Conservation (phyloP, 768 basidiomycete genomes). For the Psilocybe sp. region DNA sequence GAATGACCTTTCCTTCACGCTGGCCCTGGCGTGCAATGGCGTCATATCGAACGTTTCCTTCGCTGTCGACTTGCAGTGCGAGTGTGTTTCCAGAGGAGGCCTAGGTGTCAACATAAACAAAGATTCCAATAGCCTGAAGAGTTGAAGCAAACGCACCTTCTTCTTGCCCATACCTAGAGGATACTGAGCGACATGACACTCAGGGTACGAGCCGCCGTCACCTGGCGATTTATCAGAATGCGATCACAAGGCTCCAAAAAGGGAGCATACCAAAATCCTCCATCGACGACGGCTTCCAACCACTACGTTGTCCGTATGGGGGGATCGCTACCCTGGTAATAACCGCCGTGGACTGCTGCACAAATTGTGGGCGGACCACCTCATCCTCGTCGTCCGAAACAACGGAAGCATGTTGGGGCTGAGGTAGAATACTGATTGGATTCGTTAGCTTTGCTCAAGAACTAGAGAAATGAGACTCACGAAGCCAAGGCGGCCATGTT, state of each 20-base stretch:
- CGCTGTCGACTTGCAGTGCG: slow-evolving; percentile 93
- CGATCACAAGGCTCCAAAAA: neutral
- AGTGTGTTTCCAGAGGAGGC: slow-evolving; percentile 91
- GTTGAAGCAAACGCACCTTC: slow-evolving; percentile 55
- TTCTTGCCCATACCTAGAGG: slow-evolving; percentile 94
- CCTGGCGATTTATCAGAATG: slow-evolving; percentile 34
- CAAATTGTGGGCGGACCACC: slow-evolving; percentile 26
- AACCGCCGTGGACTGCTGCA: slow-evolving; percentile 34
- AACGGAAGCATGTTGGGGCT: slow-evolving; percentile 53
- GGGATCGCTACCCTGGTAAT: slow-evolving; percentile 60
- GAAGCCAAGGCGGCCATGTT: slow-evolving; percentile 64
- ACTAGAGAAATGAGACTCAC: slow-evolving; percentile 41
- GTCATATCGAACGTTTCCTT: slow-evolving; percentile 96
- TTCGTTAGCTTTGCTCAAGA: slow-evolving; percentile 7
- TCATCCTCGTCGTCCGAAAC: slow-evolving; percentile 64
- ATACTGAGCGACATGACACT: slow-evolving; percentile 97
- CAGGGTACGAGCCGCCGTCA: slow-evolving; percentile 86
- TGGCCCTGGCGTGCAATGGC: slow-evolving; percentile 96
- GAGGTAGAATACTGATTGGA: slow-evolving; percentile 58
- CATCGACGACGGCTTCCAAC: slow-evolving; percentile 81
- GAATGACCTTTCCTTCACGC: slow-evolving; percentile 78
- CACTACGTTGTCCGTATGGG: slow-evolving; percentile 79
- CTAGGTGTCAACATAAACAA: slow-evolving; percentile 33
- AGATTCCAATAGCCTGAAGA: neutral
- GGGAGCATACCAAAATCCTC: slow-evolving; percentile 76